Base-by-base conservation (phyloP, 1,139 yeast species). In the Sugiyamaella grinbergsii region DNA sequence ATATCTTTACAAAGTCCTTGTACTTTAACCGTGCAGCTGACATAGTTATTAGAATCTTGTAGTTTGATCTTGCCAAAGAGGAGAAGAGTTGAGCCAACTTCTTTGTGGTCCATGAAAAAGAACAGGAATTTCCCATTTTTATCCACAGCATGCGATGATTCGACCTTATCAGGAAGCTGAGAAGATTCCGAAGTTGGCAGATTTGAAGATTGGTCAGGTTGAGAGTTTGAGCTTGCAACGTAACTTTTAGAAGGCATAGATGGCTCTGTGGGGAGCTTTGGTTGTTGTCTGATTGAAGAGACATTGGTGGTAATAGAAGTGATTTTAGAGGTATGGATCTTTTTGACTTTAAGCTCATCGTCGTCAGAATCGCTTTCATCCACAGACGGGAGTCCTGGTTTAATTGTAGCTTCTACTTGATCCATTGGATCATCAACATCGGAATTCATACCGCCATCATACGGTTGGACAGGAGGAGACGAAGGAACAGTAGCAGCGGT, bases 61-160 rank as follows among this genome's bases (percentile, higher is more conserved):
- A 83, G 82, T 24, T 75, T 88, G 4, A 84, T 76, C 64, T 90
- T 90, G 48, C 99, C 99, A 65, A 86, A 93, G n/a, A 93, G 73
- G 15, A 89, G 71, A 39, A 94, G 70, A 0, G 82, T 71, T 57
- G 78, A 78, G 52, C 84, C 89, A 18, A 85, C 79, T 64, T 93
- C 98, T 40, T 86, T 77, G 66, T 82, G 90, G 66, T 94, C 99
- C 34, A 86, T 71, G 98, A 98, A 94, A 65, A 79, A 93, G 82
- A 93, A 83, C 61, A 80, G 79, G 63, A 90, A 76, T 2, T 77
- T 65, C 45, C 75, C 78, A 1, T 76, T 75, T 1, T 71, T 71
- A 3, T 37, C 43, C 2, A 36, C 37, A 2, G 38, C 31, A 37
- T 37, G 31, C 10, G 23, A n/a, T 4, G 22, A 24, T 2, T 45